Conservation (phyloP, 305 asterid genomes). For the Caryopteris hybrid region DNA sequence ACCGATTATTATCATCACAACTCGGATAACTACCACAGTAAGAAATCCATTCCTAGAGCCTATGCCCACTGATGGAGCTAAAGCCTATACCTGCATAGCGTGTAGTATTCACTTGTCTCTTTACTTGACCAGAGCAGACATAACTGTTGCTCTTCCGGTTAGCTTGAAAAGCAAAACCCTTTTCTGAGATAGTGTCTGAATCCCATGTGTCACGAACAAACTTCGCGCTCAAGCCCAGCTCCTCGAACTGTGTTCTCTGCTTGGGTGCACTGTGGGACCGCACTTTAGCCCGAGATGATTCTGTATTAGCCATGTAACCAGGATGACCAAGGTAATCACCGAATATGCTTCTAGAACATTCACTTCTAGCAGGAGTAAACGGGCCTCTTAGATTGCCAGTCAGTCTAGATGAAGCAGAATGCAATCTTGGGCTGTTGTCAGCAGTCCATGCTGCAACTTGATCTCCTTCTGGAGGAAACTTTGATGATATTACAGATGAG, state of each 20-base stretch:
- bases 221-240: slow-evolving; percentile 22
- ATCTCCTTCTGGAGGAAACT: slow-evolving; percentile 35
- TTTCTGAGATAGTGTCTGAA: slow-evolving; percentile 49
- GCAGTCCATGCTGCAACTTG: slow-evolving; percentile 34
- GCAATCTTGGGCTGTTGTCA: slow-evolving; percentile 52
- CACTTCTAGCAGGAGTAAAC: slow-evolving; percentile 56
- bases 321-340: slow-evolving; percentile 64
- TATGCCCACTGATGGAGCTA: slow-evolving; percentile 24
- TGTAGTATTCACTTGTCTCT: slow-evolving; percentile 34
- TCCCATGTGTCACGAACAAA: slow-evolving; percentile 38
- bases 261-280: slow-evolving; percentile 92
- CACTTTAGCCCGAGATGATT: slow-evolving; percentile 70
- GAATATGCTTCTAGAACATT: slow-evolving; percentile 54
- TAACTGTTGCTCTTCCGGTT: slow-evolving; percentile 35
- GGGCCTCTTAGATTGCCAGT: slow-evolving; percentile 48
- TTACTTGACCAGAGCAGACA: slow-evolving; percentile 31
- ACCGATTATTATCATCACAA: not conserved
- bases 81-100: slow-evolving; percentile 25
- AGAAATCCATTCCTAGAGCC: slow-evolving; percentile 38
- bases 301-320: slow-evolving; percentile 80
- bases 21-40: not conserved
- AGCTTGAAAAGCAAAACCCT: slow-evolving; percentile 35
- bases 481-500: slow-evolving; percentile 35
- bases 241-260: slow-evolving; percentile 58
- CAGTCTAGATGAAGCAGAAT: slow-evolving; percentile 56